Base-by-base conservation (phyloP, 2,329 filamentous ascomycete species). In the Exophiala calicioides region DNA sequence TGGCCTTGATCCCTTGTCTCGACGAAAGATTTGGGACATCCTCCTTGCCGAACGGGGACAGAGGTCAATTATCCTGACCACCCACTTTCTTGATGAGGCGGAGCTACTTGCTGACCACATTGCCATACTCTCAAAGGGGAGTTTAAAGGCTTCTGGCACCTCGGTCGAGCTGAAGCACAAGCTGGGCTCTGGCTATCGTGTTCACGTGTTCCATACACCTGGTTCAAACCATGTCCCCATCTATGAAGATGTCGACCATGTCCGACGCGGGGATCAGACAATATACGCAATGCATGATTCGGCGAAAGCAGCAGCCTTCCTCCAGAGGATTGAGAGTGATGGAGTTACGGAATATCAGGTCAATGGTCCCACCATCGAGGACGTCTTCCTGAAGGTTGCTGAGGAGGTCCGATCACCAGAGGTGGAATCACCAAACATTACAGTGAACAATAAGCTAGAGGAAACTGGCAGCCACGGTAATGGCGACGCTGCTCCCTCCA, bases 1-100 rank as follows among this genome's bases (percentile, higher is more conserved):
- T 50, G 91, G 90, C 10, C 76, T 96, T 15, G 90, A 96, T 62
- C 90, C 91, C 0, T 72, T 96, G 1, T 90, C 86, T 15, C 78
- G 91, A 44, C 75, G 90, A 20, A 95, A 95, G 69, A 88, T 96
- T 18, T 96, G 90, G 90, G 89, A 95, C 58, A 96, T 96, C 50
- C 73, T 96, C 16, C 74, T 95, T 9, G 86, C 86, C 1, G 90
- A 95, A 66, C 81, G 90, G 47, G 90, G 89, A 15, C 77, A 77
- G 50, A 76, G 90, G 31, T 95, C 90, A 0, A 86, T 95, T 58
- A 80, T 96, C 31, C 68, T 96, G 47, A 96, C 90, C 0, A 96
- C 90, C 0, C 91, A 96, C 65, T 96, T 95, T 65, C 75, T 96
- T 6, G 91, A 96, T 60, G 91, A 96, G 67, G 91, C 90, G 0